Evolutionary conservation across 352 stramenopile genomes (phyloP), one percentile per base, ranked within the genome.

Genomic region (Phytophthora vignae): DNA sequence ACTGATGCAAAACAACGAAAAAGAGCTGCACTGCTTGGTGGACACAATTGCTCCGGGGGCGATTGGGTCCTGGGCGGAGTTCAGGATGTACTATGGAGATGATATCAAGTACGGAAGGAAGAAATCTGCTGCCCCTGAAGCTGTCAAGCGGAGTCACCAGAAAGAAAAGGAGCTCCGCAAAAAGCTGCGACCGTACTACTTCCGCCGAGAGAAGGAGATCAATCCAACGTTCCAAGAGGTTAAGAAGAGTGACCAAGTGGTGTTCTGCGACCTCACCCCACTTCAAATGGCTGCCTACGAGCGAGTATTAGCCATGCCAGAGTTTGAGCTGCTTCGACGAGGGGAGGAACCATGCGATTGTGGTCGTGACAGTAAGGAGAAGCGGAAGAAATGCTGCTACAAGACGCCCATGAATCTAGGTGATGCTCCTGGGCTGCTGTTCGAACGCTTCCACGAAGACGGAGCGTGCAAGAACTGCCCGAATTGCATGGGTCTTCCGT

Each of bases 1-100:
- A 19, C 77, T 94, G 48, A 92, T 97, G 78, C 90, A 97, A 62
- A 96, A 96, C 60, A 96, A 96, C 48, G 84, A 93, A 52, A 92
- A 91, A 60, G 88, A 95, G 54, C 71, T 95, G 1, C 87, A 94
- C 50, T 95, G 85, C 42, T 71, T 95, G 36, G 71, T 95, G 11
- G 77, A 94, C 22, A 94, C 85, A 0, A 92, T 95, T 48, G 82
- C 71, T 22, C 88, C 82, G n/a, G 82, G 78, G 4, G 85, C 86
- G 15, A 74, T 95, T 9, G 87, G 87, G 21, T 82, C 74, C 9
- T 90, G 84, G 77, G 67, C 66, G 11, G 86, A 94, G 36, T 95
- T 95, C 57, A 85, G 83, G n/a, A 69, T 79, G 33, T 94, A 90
- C 60, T 95, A 94, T 42, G 85, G 85, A 38, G 76, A 93, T 33